Conservation (phyloP, 2,329 filamentous ascomycete species). For the Cercospora janseana region DNA sequence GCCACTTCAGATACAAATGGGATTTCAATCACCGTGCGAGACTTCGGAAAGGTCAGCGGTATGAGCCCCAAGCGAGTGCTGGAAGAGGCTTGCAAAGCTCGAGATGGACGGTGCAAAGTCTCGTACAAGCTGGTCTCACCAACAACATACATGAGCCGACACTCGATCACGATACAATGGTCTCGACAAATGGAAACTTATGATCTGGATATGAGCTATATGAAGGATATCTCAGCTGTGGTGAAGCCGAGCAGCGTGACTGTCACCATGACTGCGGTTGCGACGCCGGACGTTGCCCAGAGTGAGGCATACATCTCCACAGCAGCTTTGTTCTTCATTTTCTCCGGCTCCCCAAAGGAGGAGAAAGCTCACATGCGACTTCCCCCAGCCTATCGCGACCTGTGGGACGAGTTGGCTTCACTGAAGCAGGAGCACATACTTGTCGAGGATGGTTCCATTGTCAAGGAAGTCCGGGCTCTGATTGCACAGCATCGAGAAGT, state of each 20-base stretch:
- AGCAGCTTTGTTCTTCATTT: constrained; percentile 75
- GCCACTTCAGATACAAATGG: constrained; percentile 31
- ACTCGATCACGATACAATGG: constrained; percentile 74
- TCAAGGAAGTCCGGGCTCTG: constrained; percentile 67
- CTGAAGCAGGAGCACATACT: constrained; percentile 69
- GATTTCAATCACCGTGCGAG: constrained; percentile 61
- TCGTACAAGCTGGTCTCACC: constrained; percentile 69
- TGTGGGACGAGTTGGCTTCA: constrained; percentile 77
- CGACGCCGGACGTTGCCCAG: constrained; percentile 72
- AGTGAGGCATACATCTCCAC: constrained; percentile 87
- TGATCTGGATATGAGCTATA: constrained; percentile 43
- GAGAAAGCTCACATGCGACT: constrained; percentile 80
- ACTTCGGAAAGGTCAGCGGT: constrained; percentile 82
- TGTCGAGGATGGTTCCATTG: constrained; percentile 63
- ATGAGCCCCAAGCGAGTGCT: constrained; percentile 72
- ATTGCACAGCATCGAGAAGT: constrained; percentile 57
- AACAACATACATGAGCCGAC: constrained; percentile 71
- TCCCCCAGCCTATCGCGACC: constrained; percentile 75
- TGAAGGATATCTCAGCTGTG: constrained; percentile 45
- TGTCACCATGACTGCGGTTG: constrained; percentile 72
- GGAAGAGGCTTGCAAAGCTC: constrained; percentile 83
- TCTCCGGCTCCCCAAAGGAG: constrained; percentile 73
- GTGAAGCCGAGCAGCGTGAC: constrained; percentile 51
- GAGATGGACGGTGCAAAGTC: constrained; percentile 69
- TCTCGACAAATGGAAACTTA: constrained; percentile 63